Conservation (phyloP, 805 yeast genomes). For the Candida suzukii region DNA sequence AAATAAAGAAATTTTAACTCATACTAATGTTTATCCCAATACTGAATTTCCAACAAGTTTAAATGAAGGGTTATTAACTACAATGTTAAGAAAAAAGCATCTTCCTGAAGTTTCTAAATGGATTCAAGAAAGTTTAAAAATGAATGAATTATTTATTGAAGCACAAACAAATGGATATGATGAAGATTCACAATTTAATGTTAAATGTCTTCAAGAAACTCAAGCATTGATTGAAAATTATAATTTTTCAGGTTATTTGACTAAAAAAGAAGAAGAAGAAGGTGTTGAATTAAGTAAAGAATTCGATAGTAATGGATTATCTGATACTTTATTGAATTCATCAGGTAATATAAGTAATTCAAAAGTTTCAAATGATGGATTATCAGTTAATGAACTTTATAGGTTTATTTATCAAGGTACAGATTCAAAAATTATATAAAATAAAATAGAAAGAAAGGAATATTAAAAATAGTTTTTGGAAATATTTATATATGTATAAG, state of each 20-base stretch:
- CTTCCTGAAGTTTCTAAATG: conserved; percentile 88
- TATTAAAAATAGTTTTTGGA: no score
- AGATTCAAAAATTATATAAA: conserved; percentile 12
- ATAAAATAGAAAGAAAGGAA: no score
- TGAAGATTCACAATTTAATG: conserved; percentile 42
- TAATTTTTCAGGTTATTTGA: conserved; percentile 55
- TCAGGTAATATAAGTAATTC: conserved; percentile 5
- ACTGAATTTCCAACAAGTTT: conserved; percentile 80
- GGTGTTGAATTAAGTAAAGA: conserved; percentile 16
- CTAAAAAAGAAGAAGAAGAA: conserved; percentile 38
- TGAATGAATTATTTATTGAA: conserved; percentile 11
- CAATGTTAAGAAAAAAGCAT: conserved; percentile 79
- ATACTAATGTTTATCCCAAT: conserved; percentile 77
- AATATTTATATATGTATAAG: no score
- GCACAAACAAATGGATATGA: conserved; percentile 16
- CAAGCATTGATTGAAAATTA: conserved; percentile 47
- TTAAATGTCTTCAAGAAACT: conserved; percentile 56
- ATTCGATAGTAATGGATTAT: neutral
- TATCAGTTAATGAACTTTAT: conserved; percentile 31
- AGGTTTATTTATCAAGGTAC: conserved; percentile 41
- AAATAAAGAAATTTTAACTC: conserved; percentile 49
- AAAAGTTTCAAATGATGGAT: conserved; percentile 12
- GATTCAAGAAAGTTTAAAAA: conserved; percentile 37
- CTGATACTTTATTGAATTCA: conserved; percentile 21
- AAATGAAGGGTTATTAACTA: conserved; percentile 75